Evolutionary conservation across 768 basidiomycete species (phyloP), one percentile per base, ranked within the genome.

Genomic region (Omphalotus guepiniiformis): DNA sequence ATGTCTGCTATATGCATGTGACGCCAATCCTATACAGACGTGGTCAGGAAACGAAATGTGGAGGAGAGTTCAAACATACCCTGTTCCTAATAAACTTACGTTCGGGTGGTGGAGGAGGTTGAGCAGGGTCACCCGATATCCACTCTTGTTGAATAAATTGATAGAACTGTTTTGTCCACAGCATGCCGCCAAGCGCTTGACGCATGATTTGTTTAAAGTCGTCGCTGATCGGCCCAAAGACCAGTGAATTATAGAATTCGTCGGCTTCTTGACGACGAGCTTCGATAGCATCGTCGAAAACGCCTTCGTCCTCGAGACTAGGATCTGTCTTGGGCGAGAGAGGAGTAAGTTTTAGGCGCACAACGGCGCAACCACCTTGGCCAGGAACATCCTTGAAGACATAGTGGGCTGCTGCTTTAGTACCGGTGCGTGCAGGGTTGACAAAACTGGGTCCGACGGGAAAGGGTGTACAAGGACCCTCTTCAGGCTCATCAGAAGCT

Each of bases 91-190:
- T 72, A 57, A 73, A 71, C 65, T 94, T 91, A 49, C 96, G 76
- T 58, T 87, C 88, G 1, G 90, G 85, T 6, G 96, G 95, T 3
- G 96, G 96, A 16, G 92, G 79, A 7, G 94, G 95, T 64, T 99
- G 96, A 9, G 88, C 86, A 3, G 93, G 85, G 69, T 99, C 96
- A 25, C 96, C 96, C 50, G 91, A 83, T 42, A 95, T 76, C 96
- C 96, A 99, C 51, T 95, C 88, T 59, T 88, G 88, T 65, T 97
- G 94, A 50, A 97, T 83, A 67, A 97, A 97, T 62, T 88, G 78
- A 70, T 98, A 99, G 65, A 83, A 91, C 60, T 98, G 96, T 70
- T 98, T 99, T 38, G 90, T 93, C 95, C 96, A 98, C 43, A 99
- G 69, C 96, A 99, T 98, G 9, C 96, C 96, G 18, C 83, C 83